Conservation (phyloP, 805 yeast species). For the Limtongozyma cylindracea region DNA sequence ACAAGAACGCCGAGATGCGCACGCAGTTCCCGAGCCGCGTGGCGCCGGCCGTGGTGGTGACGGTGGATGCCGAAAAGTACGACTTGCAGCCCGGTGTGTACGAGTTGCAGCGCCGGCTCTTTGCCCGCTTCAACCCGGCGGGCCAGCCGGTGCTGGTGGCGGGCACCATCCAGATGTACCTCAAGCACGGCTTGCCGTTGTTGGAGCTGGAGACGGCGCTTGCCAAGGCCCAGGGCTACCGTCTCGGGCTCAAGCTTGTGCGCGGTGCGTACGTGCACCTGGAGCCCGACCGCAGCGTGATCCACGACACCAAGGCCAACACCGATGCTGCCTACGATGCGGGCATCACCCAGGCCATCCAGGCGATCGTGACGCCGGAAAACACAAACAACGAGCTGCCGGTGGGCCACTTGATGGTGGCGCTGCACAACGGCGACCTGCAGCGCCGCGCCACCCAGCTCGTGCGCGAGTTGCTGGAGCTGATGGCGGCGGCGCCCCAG, state of each 20-base stretch:
- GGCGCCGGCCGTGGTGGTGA: constrained; percentile 51
- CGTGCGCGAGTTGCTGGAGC: constrained; percentile 22
- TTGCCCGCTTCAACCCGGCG: constrained; percentile 40
- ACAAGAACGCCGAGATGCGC: constrained; percentile 23
- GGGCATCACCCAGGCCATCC: constrained; percentile 38
- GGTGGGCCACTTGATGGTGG: constrained; percentile 66
- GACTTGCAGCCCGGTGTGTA: constrained; percentile 83
- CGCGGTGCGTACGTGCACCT: constrained; percentile 92
- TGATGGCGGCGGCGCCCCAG: constrained; percentile 3
- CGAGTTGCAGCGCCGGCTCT: constrained; percentile 63
- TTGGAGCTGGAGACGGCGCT: constrained; percentile 34
- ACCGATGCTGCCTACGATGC: constrained; percentile 61
- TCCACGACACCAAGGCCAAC: constrained; percentile 50
- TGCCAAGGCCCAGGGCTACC: constrained; percentile 36
- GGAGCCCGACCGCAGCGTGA: constrained; percentile 50
- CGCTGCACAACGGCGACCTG: constrained; percentile 74
- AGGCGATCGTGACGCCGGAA: constrained; percentile 17
- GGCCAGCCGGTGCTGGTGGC: constrained; percentile 39
- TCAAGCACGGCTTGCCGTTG: constrained; percentile 41
- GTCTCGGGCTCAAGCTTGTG: constrained; percentile 70
- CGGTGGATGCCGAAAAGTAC: constrained; percentile 80
- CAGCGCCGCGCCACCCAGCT: too few species aligned
- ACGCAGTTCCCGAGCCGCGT: constrained; percentile 32
- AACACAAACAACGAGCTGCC: constrained; percentile 18
- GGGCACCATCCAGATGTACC: constrained; percentile 86